Evolutionary conservation across 257 asterid genomes (phyloP).

Genomic region (Agastache rugosa): DNA sequence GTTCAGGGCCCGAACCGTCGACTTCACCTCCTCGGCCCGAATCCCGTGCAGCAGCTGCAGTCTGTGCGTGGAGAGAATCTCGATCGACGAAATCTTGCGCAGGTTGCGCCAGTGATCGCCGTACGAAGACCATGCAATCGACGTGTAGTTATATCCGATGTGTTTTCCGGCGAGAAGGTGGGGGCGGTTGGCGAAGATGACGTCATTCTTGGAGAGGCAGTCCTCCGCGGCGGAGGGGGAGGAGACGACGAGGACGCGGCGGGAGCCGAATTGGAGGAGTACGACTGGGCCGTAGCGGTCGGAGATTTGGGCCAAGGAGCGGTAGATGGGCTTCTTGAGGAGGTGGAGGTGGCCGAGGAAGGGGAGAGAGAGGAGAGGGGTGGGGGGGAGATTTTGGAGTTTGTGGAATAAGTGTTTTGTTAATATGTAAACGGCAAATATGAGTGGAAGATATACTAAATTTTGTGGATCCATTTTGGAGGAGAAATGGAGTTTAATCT

Average conservation of each 20-base stretch:
- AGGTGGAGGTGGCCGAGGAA: constrained; percentile 71
- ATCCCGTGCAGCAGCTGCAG: constrained; percentile 59
- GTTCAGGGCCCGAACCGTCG: constrained; percentile 43
- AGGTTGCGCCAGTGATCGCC: constrained; percentile 75
- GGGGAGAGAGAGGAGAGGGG: constrained; percentile 59
- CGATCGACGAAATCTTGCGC: constrained; percentile 54
- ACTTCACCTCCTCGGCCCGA: constrained; percentile 60
- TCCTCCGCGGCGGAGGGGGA: constrained; percentile 73
- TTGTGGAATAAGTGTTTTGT: constrained; percentile 46
- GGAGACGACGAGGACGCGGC: constrained; percentile 71
- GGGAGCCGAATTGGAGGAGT: constrained; percentile 68
- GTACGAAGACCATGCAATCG: constrained; percentile 58
- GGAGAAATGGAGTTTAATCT: background rate
- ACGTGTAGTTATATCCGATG: constrained; percentile 57
- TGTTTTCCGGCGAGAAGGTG: constrained; percentile 54
- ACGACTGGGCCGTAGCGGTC: constrained; percentile 56
- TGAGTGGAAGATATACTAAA: constrained; percentile 40
- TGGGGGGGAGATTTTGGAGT: constrained; percentile 59
- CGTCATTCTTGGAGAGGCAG: constrained; percentile 59
- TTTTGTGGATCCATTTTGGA: constrained; percentile 35
- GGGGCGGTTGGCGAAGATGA: constrained; percentile 71
- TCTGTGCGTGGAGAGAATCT: constrained; percentile 59
- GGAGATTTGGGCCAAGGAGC: constrained; percentile 58
- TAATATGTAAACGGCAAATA: constrained; percentile 47
- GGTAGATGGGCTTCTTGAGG: constrained; percentile 58